Evolutionary conservation across 129 eudicot genomes (phyloP).

Genomic region (Helianthus annuus): DNA sequence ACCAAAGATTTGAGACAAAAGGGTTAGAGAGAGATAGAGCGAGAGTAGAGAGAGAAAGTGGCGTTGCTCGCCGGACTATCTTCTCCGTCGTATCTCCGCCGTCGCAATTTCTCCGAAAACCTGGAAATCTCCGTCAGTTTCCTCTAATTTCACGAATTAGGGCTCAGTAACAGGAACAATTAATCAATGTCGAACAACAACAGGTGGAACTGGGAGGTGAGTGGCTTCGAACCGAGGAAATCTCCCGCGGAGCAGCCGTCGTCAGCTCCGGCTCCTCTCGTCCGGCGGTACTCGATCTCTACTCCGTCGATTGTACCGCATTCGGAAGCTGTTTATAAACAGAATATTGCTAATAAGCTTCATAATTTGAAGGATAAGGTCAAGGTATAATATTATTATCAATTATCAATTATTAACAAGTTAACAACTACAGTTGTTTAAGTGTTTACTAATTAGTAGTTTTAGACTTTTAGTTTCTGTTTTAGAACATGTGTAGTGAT

Average conservation of each 20-base stretch:
- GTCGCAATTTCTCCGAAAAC: constrained; percentile 14
- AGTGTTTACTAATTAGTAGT: background rate
- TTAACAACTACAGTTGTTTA: background rate
- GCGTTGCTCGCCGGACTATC: constrained; percentile 27
- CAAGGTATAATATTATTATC: constrained; percentile 46
- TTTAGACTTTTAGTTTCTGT: background rate
- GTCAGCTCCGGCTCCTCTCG: constrained; percentile 44
- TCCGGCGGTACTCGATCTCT: constrained; percentile 82
- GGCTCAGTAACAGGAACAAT: constrained; percentile 46
- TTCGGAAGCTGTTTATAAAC: constrained; percentile 51
- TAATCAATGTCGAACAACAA: constrained; percentile 54
- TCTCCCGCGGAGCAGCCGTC: constrained; percentile 39
- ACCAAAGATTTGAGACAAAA: constrained; percentile 36
- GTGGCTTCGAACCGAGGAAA: constrained; percentile 86
- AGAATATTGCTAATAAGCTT: constrained; percentile 55
- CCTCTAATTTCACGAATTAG: constrained; percentile 13
- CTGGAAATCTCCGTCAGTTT: background rate
- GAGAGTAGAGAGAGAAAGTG: constrained; percentile 26
- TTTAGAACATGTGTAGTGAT: too few species aligned
- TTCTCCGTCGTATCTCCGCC: constrained; percentile 21
- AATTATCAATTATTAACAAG: too few species aligned
- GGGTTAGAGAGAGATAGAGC: constrained; percentile 21
- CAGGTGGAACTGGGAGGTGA: constrained; percentile 97
- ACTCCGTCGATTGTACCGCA: constrained; percentile 53
- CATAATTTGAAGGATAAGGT: constrained; percentile 66